Evolutionary conservation across 192 early-diverging fungal genomes (phyloP).

Genomic region (Coemansia sp.): DNA sequence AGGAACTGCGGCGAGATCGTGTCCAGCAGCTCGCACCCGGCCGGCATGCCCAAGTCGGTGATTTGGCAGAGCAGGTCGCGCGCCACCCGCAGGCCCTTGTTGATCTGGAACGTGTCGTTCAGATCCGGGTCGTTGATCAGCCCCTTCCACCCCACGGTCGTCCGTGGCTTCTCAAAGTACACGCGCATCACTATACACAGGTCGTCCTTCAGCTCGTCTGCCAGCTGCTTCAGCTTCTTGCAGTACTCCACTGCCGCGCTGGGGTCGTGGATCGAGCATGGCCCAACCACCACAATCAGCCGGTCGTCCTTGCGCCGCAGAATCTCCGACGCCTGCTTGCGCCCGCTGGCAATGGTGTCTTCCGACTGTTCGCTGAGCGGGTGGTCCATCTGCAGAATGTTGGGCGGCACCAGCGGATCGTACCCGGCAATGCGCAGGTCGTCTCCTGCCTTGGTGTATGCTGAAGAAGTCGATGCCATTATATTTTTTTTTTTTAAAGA

Average conservation of each 20-base stretch:
- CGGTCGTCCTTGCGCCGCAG: conserved; percentile 81
- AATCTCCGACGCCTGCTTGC: conserved; percentile 68
- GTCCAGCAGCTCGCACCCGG: conserved; percentile 87
- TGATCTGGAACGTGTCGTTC: conserved; percentile 86
- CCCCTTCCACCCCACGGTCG: conserved; percentile 90
- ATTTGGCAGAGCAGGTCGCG: conserved; percentile 76
- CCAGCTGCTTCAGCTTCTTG: conserved; percentile 56
- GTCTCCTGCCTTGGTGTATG: conserved; percentile 60
- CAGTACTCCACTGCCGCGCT: conserved; percentile 84
- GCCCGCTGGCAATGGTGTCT: conserved; percentile 53
- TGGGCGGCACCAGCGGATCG: conserved; percentile 88
- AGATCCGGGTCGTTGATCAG: conserved; percentile 80
- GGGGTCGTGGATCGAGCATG: conserved; percentile 95
- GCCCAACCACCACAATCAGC: conserved; percentile 87
- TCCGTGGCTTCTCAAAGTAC: conserved; percentile 98
- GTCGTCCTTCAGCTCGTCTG: conserved; percentile 68
- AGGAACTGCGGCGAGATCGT: conserved; percentile 96
- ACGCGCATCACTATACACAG: conserved; percentile 90
- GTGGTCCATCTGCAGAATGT: conserved; percentile 82
- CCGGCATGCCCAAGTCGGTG: conserved; percentile 80
- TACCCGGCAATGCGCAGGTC: conserved; percentile 85
- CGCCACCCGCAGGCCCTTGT: conserved; percentile 89
- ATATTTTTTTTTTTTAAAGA: background rate
- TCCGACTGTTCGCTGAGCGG: conserved; percentile 58
- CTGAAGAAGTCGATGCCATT: conserved; percentile 52